Percentiles rank a stretch among this genome's conserved stretches.
phyloP scores from a whole-genome alignment of 306 rosid species.

The Vigna nakashimae region DNA sequence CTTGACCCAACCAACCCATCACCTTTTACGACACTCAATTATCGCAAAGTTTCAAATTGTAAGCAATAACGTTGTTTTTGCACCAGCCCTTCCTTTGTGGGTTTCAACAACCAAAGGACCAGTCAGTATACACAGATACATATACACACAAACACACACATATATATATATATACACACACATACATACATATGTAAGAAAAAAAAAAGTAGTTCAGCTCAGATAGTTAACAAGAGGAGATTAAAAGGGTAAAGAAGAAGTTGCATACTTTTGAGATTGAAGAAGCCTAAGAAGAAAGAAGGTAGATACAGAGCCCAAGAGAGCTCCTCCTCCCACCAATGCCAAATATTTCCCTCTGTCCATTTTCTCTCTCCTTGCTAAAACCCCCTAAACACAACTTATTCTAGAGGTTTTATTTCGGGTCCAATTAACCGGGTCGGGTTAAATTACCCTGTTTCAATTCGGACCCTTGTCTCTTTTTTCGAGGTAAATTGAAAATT shows the following conservation, averaged over 20 bases:
- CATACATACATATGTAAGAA: too few species aligned
- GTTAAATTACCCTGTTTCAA: not conserved
- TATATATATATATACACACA: too few species aligned
- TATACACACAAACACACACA: too few species aligned
- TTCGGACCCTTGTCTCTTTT: not conserved
- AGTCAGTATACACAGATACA: not conserved
- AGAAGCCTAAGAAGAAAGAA: conserved; percentile 69
- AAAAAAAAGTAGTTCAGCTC: not conserved
- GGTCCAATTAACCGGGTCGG: not conserved
- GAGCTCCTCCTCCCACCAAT: conserved; percentile 72
- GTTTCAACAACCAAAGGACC: not conserved
- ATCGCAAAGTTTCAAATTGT: conserved; percentile 4
- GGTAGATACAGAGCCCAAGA: conserved; percentile 83
- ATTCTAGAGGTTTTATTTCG: not conserved
- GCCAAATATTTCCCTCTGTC: conserved; percentile 65
- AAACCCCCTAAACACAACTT: not conserved
- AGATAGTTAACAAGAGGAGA: not conserved
- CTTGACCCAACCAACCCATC: conserved; percentile 16
- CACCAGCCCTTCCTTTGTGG: not conserved
- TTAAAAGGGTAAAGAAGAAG: not conserved
- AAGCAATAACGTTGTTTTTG: not conserved
- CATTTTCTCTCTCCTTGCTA: conserved; percentile 44
- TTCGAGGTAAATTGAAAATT: not conserved
- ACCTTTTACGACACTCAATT: not conserved
- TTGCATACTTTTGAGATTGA: conserved; percentile 63